Evolutionary conservation across 2,329 filamentous ascomycete genomes (phyloP).

Genomic region (Aureobasidium sp.): DNA sequence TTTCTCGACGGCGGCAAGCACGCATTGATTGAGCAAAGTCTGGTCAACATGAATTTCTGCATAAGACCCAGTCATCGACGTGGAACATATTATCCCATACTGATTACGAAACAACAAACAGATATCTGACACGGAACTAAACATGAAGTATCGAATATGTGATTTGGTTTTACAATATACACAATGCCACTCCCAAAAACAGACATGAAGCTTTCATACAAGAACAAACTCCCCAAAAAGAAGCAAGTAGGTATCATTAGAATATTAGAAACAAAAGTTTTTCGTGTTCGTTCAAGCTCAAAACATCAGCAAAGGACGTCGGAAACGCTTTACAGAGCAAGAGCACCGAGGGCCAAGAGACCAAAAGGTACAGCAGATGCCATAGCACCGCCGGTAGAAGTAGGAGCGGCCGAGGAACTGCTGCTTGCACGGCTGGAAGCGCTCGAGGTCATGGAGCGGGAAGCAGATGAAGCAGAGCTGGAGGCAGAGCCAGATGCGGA

Average conservation of each 20-base stretch:
- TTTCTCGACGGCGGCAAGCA: too few species aligned
- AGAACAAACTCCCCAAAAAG: background rate
- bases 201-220: background rate
- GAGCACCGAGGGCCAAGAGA: slow-evolving; percentile 19
- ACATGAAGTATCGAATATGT: background rate
- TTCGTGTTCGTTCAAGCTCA: too few species aligned
- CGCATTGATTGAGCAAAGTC: too few species aligned
- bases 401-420: slow-evolving; percentile 2
- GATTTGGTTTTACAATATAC: background rate
- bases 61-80: too few species aligned
- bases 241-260: background rate
- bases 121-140: too few species aligned
- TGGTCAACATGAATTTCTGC: too few species aligned
- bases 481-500: slow-evolving; percentile 76
- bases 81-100: too few species aligned
- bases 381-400: slow-evolving; percentile 17
- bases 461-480: slow-evolving; percentile 36
- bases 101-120: too few species aligned
- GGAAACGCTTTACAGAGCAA: slow-evolving; percentile 16
- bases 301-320: too few species aligned
- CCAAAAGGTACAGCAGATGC: slow-evolving; percentile 17
- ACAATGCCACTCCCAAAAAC: background rate
- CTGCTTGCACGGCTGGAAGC: slow-evolving; percentile 6
- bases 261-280: background rate
- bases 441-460: slow-evolving; percentile 33